Evolutionary conservation across 495 filamentous ascomycete genomes (phyloP).

Genomic region (Parachaetomium inaequale): DNA sequence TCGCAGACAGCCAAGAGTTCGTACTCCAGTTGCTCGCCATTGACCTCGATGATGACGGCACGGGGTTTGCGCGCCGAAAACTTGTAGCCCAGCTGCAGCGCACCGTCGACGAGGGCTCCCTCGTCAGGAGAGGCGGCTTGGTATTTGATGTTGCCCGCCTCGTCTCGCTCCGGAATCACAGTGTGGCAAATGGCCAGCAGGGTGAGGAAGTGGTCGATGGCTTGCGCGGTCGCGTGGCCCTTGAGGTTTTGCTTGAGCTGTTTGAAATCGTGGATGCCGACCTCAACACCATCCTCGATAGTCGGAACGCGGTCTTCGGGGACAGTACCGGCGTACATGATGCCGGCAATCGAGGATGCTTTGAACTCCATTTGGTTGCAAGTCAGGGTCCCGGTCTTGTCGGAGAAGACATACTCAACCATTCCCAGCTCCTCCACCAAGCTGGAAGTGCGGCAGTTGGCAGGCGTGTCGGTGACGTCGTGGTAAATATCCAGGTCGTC

Average conservation of each 20-base stretch:
- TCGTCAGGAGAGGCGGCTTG: slow-evolving; percentile 98
- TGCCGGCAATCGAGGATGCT: slow-evolving; percentile 85
- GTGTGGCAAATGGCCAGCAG: slow-evolving; percentile 93
- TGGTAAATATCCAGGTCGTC: slow-evolving; percentile 98
- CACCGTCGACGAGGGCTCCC: slow-evolving; percentile 92
- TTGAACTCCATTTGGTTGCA: slow-evolving; percentile 99
- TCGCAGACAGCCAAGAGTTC: slow-evolving; percentile 95
- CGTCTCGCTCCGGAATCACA: slow-evolving; percentile 86
- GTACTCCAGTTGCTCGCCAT: slow-evolving; percentile 70
- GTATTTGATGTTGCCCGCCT: slow-evolving; percentile 83
- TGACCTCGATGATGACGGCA: slow-evolving; percentile 73
- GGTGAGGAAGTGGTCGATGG: slow-evolving; percentile 86
- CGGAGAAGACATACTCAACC: slow-evolving; percentile 98
- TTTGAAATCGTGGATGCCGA: slow-evolving; percentile 86
- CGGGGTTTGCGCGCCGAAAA: slow-evolving; percentile 89
- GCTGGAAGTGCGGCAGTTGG: slow-evolving; percentile 92
- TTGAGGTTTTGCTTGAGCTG: slow-evolving; percentile 67
- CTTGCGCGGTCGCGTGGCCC: slow-evolving; percentile 60
- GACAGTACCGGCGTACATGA: slow-evolving; percentile 91
- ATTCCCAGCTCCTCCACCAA: slow-evolving; percentile 97
- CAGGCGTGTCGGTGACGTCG: slow-evolving; percentile 89
- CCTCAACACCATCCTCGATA: slow-evolving; percentile 66
- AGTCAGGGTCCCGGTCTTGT: slow-evolving; percentile 98
- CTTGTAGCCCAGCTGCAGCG: slow-evolving; percentile 75
- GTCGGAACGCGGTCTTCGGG: slow-evolving; percentile 86